Conservation (phyloP, 306 rosid species). For the Mimosa bimucronata region DNA sequence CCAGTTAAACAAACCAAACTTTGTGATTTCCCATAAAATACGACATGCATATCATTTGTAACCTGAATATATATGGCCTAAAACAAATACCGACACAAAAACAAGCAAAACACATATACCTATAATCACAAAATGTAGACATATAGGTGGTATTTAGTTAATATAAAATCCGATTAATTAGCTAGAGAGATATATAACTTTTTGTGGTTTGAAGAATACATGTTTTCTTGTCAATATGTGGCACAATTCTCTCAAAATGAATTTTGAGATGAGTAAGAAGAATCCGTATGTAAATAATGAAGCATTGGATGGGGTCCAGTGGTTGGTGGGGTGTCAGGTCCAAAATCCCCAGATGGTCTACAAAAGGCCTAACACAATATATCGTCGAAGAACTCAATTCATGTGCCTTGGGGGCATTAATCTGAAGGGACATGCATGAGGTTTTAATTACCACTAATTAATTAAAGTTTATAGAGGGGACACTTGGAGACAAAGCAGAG, state of each 20-base stretch:
- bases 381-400: constrained; percentile 45
- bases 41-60: background rate
- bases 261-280: background rate
- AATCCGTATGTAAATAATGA: background rate
- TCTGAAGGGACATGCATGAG: constrained; percentile 1
- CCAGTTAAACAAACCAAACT: background rate
- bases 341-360: constrained; percentile 37
- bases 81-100: too few species aligned
- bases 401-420: constrained; percentile 16
- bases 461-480: constrained; percentile 32
- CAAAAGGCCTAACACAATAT: constrained; percentile 36
- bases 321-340: constrained; percentile 34
- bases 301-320: background rate
- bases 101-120: too few species aligned
- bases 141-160: too few species aligned
- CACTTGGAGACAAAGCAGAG: constrained; percentile 49
- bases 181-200: too few species aligned
- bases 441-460: constrained; percentile 27
- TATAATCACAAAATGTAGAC: too few species aligned
- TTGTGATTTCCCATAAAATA: background rate
- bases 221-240: too few species aligned
- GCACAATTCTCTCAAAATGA: too few species aligned
- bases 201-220: too few species aligned
- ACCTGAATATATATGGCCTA: too few species aligned
- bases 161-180: too few species aligned